These are phyloP conservation scores for Chlorella sp. DNA, from an alignment of 139 green algal species.

Conservation along the genomic window DNA sequence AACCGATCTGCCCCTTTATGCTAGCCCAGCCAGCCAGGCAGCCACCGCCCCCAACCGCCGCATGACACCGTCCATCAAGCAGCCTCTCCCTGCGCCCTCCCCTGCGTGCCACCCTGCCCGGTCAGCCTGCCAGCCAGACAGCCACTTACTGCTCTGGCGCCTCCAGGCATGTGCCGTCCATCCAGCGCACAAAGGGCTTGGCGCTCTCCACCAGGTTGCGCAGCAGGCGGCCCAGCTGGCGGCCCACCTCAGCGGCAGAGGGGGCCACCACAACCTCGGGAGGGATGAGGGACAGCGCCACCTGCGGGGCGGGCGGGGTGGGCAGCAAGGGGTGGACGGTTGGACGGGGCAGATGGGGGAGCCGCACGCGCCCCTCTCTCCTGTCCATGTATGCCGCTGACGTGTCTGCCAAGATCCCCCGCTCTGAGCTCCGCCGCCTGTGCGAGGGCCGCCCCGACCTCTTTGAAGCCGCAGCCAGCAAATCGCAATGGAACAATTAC, in stretches of 20 bases:
- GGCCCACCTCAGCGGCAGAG: constrained; percentile 81
- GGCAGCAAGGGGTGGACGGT: not conserved
- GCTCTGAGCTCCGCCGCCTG: no score
- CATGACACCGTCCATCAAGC: no score
- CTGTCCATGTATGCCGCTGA: no score
- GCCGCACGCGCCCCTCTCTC: no score
- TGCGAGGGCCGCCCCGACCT: no score
- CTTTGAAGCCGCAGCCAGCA: no score
- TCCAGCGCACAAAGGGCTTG: constrained; percentile 90
- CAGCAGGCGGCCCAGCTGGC: constrained; percentile 70
- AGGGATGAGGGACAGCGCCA: constrained; percentile 70
- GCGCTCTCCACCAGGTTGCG: constrained; percentile 76
- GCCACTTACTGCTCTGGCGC: constrained; percentile 66
- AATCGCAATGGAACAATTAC: no score
- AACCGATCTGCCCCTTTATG: not conserved
- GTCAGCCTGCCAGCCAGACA: not conserved
- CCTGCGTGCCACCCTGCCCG: not conserved
- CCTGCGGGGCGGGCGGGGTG: constrained; percentile 22
- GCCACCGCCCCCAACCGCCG: no score
- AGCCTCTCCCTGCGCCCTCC: not conserved
- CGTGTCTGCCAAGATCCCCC: no score
- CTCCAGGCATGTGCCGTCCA: constrained; percentile 92
- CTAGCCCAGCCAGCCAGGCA: no score
- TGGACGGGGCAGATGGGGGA: no score
- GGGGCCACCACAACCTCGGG: constrained; percentile 86